A percentile compares a stretch with the other conserved stretches of the same genome.
Conservation (phyloP, 1,284 basidiomycete species). For the Papiliotrema terrestris region DNA sequence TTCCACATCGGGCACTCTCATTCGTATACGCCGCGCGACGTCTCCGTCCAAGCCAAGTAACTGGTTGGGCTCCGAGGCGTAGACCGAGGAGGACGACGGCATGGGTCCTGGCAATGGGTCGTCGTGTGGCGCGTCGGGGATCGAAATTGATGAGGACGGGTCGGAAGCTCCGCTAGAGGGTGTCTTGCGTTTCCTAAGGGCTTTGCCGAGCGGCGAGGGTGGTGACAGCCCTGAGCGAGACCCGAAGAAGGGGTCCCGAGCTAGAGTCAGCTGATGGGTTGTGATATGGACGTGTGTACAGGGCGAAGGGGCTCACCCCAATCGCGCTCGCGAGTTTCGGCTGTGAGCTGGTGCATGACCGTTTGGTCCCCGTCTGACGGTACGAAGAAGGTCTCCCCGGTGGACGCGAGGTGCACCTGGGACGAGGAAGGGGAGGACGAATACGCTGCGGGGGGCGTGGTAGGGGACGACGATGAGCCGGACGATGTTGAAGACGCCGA, state of each 20-base stretch:
- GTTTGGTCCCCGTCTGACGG: not conserved
- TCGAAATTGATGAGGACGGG: not conserved
- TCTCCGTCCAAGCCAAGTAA: not conserved
- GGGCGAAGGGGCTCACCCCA: too few relatives aligned
- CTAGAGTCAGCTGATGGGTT: conserved; percentile 20
- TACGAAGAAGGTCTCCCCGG: not conserved
- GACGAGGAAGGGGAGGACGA: too few relatives aligned
- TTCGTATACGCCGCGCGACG: not conserved
- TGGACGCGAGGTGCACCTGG: not conserved
- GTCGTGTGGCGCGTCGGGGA: too few relatives aligned
- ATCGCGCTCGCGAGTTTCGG: not conserved
- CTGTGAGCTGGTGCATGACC: conserved; percentile 1
- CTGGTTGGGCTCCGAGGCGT: not conserved
- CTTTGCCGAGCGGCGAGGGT: conserved; percentile 43
- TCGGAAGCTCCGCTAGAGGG: not conserved
- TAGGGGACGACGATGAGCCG: not conserved
- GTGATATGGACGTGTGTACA: too few relatives aligned
- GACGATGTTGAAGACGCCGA: not conserved
- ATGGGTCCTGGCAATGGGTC: too few relatives aligned
- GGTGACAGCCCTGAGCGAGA: conserved; percentile 50
- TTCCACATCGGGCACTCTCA: conserved; percentile 2
- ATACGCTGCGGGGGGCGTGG: too few relatives aligned
- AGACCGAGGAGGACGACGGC: too few relatives aligned
- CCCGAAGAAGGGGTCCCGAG: conserved; percentile 45
- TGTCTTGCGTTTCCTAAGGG: conserved; percentile 6